These are phyloP conservation scores for Grigorovia jiainica DNA, from an alignment of 805 yeast species.

Conservation along the genomic window DNA sequence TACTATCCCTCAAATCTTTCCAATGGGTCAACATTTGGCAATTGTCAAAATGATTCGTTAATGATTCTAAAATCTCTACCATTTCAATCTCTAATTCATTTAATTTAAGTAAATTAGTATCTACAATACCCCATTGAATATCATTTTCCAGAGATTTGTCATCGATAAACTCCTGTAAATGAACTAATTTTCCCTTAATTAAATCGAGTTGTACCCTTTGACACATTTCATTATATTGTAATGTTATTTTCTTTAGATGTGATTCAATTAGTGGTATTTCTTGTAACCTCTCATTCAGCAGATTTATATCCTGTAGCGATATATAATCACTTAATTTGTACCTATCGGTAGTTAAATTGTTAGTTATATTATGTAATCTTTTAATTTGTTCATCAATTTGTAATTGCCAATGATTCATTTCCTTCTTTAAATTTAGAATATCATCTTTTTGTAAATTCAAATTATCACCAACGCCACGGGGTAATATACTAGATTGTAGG, in stretches of 20 bases:
- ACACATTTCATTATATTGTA: slow-evolving; percentile 23
- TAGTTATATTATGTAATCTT: slow-evolving; percentile 29
- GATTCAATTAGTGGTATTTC: slow-evolving; percentile 25
- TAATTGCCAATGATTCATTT: slow-evolving; percentile 24
- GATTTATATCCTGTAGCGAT: slow-evolving; percentile 29
- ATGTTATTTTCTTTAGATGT: slow-evolving; percentile 24
- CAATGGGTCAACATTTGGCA: slow-evolving; percentile 35
- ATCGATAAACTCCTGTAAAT: background rate
- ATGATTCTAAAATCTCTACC: slow-evolving; percentile 56
- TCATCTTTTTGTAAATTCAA: slow-evolving; percentile 18
- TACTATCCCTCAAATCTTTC: background rate
- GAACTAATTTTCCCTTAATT: slow-evolving; percentile 15
- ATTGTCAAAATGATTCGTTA: slow-evolving; percentile 79
- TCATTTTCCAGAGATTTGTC: too few species aligned
- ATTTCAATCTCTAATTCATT: slow-evolving; percentile 47
- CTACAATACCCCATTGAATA: too few species aligned
- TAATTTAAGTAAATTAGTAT: too few species aligned
- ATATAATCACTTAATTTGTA: slow-evolving; percentile 40
- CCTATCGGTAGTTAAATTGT: slow-evolving; percentile 23
- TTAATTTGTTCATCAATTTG: slow-evolving; percentile 28
- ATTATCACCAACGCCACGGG: slow-evolving; percentile 25
- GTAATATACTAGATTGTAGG: slow-evolving; percentile 26
- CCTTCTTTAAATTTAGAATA: slow-evolving; percentile 14
- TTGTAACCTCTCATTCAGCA: slow-evolving; percentile 24
- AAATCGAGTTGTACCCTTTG: slow-evolving; percentile 22